Percentiles rank a stretch among this genome's conserved stretches.
phyloP scores from a whole-genome alignment of 2,329 filamentous ascomycete species.

The Basipetospora chlamydospora region DNA sequence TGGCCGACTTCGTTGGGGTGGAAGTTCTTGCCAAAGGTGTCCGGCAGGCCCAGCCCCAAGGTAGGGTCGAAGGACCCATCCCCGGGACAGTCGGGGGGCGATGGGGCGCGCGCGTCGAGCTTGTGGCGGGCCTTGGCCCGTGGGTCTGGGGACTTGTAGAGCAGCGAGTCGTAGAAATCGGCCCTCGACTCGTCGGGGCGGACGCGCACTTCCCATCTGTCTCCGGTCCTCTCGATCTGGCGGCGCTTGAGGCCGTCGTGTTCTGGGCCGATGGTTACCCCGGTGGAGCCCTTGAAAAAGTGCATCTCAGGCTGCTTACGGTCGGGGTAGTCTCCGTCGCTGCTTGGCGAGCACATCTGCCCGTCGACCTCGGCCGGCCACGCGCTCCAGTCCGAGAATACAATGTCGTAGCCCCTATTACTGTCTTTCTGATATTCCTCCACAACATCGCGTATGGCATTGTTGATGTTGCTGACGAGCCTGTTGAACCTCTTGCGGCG shows the following conservation, averaged over 20 bases:
- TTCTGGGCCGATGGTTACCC: not conserved
- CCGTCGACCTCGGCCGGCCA: constrained; percentile 15
- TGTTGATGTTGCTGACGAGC: constrained; percentile 14
- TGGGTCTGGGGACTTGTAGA: not conserved
- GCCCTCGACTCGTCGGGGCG: not conserved
- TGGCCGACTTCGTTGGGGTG: constrained; percentile 18
- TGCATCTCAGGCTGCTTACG: constrained; percentile 6
- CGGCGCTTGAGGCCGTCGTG: not conserved
- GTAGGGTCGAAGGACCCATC: constrained; percentile 8
- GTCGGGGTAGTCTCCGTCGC: constrained; percentile 15
- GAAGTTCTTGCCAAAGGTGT: constrained; percentile 16
- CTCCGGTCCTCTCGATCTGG: not conserved
- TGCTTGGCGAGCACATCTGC: constrained; percentile 15
- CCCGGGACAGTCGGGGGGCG: constrained; percentile 14
- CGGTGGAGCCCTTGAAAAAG: not conserved
- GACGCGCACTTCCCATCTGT: not conserved
- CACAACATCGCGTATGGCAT: constrained; percentile 14
- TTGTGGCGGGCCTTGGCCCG: constrained; percentile 8
- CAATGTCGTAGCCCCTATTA: constrained; percentile 11
- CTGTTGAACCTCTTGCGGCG: constrained; percentile 17
- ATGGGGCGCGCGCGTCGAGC: constrained; percentile 13
- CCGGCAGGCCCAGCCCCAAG: constrained; percentile 15
- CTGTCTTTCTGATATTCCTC: constrained; percentile 2
- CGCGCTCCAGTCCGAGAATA: constrained; percentile 16
- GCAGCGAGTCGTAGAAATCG: not conserved